These are phyloP conservation scores for Boletus semigastroideus DNA, from an alignment of 1,284 basidiomycete genomes.

Conservation along the genomic window DNA sequence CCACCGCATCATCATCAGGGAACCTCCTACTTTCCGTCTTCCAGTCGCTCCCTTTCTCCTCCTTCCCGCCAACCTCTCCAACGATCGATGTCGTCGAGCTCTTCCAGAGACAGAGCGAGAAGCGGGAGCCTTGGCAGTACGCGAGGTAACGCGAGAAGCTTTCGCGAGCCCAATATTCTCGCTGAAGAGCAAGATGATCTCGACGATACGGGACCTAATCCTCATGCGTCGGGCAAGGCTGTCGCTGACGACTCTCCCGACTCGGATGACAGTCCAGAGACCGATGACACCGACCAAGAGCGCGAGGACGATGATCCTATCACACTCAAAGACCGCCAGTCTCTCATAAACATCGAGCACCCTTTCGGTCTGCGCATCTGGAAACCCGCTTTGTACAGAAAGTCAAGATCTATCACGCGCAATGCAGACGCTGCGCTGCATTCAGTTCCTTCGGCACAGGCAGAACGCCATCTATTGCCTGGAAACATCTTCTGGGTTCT, in stretches of 20 bases:
- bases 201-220: constrained; percentile 30
- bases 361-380: constrained; percentile 99
- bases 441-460: constrained; percentile 87
- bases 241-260: constrained; percentile 31
- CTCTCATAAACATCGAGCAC: constrained; percentile 98
- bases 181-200: constrained; percentile 47
- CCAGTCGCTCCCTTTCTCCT: constrained; percentile 41
- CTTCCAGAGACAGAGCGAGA: constrained; percentile 47
- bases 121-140: constrained; percentile 64
- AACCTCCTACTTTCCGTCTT: constrained; percentile 58
- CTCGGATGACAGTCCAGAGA: constrained; percentile 36
- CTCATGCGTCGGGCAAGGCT: constrained; percentile 28
- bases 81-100: constrained; percentile 50
- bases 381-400: constrained; percentile 99
- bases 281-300: constrained; percentile 36
- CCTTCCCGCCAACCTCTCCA: constrained; percentile 35
- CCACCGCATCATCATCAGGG: constrained; percentile 61
- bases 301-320: constrained; percentile 81
- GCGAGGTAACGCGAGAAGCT: constrained; percentile 42
- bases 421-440: constrained; percentile 95
- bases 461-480: constrained; percentile 85
- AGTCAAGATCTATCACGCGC: constrained; percentile 93
- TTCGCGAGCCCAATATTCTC: constrained; percentile 43
- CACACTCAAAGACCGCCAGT: constrained; percentile 95
- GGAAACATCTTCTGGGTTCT: constrained; percentile 94